phyloP scores from a whole-genome alignment of 768 basidiomycete genomes.

The Galerina sulciceps region DNA sequence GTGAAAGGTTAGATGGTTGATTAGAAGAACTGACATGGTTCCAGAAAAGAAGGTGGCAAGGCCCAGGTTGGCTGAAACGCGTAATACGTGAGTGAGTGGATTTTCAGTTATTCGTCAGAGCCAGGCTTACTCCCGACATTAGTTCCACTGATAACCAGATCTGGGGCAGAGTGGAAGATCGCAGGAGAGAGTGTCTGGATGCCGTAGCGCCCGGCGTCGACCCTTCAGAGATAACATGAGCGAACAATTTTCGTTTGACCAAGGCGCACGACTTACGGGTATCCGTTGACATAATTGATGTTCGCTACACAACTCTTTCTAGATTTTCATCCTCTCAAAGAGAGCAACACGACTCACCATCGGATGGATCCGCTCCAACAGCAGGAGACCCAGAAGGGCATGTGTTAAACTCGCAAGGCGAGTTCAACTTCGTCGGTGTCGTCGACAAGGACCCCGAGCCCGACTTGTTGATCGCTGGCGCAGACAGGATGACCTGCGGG shows the following conservation, averaged over 20 bases:
- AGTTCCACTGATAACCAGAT: constrained; percentile 50
- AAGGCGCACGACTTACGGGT: constrained; percentile 27
- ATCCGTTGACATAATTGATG: constrained; percentile 41
- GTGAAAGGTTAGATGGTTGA: not conserved
- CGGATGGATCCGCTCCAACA: constrained; percentile 41
- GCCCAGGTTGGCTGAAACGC: constrained; percentile 36
- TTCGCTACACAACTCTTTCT: constrained; percentile 21
- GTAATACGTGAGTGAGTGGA: not conserved
- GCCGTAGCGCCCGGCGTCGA: constrained; percentile 40
- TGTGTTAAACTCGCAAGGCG: constrained; percentile 50
- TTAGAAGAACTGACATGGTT: constrained; percentile 38
- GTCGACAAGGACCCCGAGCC: constrained; percentile 47
- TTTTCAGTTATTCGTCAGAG: not conserved
- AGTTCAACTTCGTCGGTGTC: constrained; percentile 34
- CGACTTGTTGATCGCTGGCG: constrained; percentile 49
- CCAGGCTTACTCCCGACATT: constrained; percentile 45
- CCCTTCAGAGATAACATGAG: constrained; percentile 8
- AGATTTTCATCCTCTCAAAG: not conserved
- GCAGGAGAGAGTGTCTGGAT: constrained; percentile 49
- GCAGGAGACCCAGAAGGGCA: constrained; percentile 49
- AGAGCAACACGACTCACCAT: constrained; percentile 32
- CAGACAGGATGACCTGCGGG: constrained; percentile 48
- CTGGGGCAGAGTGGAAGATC: constrained; percentile 42
- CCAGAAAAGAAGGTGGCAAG: constrained; percentile 37
- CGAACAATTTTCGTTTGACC: not conserved